These are phyloP conservation scores for Wickerhamomyces canadensis DNA, from an alignment of 805 yeast genomes.

Conservation along the genomic window DNA sequence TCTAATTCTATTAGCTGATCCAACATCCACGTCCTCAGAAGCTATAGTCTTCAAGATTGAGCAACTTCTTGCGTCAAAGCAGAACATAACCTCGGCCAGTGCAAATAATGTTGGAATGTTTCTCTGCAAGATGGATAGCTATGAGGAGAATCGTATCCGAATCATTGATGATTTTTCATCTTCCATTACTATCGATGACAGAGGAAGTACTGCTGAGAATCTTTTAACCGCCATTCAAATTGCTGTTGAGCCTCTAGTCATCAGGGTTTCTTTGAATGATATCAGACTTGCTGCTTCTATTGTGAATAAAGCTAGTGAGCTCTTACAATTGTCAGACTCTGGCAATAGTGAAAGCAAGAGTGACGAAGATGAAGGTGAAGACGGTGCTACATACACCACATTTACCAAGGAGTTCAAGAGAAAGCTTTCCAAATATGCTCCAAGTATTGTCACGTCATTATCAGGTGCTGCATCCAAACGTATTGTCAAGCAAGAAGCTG, in stretches of 20 bases:
- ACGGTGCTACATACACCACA: constrained; percentile 24
- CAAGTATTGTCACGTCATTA: constrained; percentile 51
- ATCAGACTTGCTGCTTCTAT: constrained; percentile 73
- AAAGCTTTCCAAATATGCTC: constrained; percentile 60
- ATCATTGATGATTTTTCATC: constrained; percentile 87
- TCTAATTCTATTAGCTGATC: constrained; percentile 74
- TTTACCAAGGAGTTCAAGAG: constrained; percentile 62
- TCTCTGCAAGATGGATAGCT: constrained; percentile 65
- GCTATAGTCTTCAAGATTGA: constrained; percentile 89
- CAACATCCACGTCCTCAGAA: constrained; percentile 61
- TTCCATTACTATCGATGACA: constrained; percentile 63
- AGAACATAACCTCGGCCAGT: constrained; percentile 58
- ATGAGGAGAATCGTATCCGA: constrained; percentile 57
- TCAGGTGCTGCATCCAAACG: constrained; percentile 30
- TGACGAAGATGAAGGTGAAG: constrained; percentile 8
- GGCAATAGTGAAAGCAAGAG: constrained; percentile 15
- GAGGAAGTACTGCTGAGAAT: constrained; percentile 56
- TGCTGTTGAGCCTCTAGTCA: constrained; percentile 71
- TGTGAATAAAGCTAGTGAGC: constrained; percentile 60
- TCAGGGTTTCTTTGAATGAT: constrained; percentile 84
- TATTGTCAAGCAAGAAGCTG: constrained; percentile 22
- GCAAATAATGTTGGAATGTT: constrained; percentile 84
- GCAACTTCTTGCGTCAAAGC: constrained; percentile 66
- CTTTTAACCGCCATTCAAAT: constrained; percentile 60
- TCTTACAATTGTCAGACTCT: constrained; percentile 27